A percentile compares a stretch with the other conserved stretches of the same genome.
Conservation (phyloP, 1,284 basidiomycete genomes). For the Irpex rosettiformis region DNA sequence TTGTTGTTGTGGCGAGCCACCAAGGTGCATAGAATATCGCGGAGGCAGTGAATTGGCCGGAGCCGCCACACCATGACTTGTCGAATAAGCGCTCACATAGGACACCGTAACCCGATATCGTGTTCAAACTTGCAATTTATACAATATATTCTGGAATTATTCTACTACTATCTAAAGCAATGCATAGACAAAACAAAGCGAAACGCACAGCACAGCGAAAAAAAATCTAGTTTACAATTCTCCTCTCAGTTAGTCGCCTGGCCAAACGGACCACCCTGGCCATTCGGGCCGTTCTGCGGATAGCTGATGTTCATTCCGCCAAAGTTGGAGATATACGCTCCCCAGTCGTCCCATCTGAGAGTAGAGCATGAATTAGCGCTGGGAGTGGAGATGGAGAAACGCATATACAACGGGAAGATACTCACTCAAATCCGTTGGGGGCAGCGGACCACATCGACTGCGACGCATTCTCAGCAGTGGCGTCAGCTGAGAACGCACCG, state of each 20-base stretch:
- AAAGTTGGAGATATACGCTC: conserved; percentile 1
- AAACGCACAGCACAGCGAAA: background rate
- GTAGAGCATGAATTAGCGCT: background rate
- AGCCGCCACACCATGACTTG: background rate
- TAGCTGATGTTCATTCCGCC: background rate
- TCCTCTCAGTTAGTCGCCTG: background rate
- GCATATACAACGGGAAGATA: background rate
- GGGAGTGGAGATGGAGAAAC: background rate
- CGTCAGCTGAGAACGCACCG: background rate
- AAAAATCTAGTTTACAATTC: background rate
- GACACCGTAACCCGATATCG: no score
- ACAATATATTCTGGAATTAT: no score
- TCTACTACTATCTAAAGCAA: background rate
- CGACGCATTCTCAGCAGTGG: background rate
- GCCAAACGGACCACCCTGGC: background rate
- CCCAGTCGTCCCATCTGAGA: conserved; percentile 6
- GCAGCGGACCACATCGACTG: conserved; percentile 6
- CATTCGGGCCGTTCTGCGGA: background rate
- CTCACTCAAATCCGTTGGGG: conserved; percentile 3
- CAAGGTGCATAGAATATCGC: background rate
- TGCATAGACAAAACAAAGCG: background rate
- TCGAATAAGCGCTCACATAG: background rate
- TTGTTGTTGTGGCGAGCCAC: background rate
- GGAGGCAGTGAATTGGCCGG: background rate
- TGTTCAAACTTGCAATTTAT: no score